Evolutionary conservation across 108 stramenopile genomes (phyloP).

Genomic region (Aurantiochytrium sp.): DNA sequence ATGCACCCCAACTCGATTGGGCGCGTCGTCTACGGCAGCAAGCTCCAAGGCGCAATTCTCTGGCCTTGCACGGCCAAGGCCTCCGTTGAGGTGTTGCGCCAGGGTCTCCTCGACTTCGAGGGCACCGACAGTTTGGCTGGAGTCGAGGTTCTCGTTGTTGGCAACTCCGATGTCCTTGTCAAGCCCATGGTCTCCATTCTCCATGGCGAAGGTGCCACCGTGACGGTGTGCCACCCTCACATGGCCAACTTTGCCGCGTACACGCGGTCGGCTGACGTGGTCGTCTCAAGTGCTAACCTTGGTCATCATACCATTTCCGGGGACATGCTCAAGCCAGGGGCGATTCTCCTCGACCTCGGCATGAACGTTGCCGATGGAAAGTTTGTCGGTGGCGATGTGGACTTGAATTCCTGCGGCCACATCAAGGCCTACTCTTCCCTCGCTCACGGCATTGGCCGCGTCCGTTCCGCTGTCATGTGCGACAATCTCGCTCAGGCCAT

Average conservation of each 20-base stretch:
- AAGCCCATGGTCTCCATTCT: neutral
- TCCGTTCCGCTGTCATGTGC: neutral
- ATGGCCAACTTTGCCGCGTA: slow-evolving; percentile 9
- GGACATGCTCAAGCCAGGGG: slow-evolving; percentile 3
- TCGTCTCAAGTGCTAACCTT: neutral
- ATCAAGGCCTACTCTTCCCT: neutral
- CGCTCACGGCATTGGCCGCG: neutral
- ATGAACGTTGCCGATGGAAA: neutral
- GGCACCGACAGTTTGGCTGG: neutral
- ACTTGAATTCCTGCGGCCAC: neutral
- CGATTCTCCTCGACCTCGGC: neutral
- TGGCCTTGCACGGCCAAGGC: slow-evolving; percentile 9
- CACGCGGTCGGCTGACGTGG: neutral
- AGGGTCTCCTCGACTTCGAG: neutral
- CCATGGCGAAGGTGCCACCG: neutral
- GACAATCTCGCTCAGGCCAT: slow-evolving; percentile 5
- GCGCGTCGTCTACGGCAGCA: neutral
- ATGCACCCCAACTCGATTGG: slow-evolving; percentile 11
- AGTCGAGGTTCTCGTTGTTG: neutral
- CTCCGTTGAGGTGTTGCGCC: neutral
- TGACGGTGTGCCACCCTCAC: neutral
- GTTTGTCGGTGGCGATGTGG: neutral
- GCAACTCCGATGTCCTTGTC: slow-evolving; percentile 4
- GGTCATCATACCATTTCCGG: neutral
- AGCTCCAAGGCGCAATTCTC: neutral